A percentile compares a stretch with the other conserved stretches of the same genome.
Conservation (phyloP, 78 protist genomes). For the Guillardia theta region DNA sequence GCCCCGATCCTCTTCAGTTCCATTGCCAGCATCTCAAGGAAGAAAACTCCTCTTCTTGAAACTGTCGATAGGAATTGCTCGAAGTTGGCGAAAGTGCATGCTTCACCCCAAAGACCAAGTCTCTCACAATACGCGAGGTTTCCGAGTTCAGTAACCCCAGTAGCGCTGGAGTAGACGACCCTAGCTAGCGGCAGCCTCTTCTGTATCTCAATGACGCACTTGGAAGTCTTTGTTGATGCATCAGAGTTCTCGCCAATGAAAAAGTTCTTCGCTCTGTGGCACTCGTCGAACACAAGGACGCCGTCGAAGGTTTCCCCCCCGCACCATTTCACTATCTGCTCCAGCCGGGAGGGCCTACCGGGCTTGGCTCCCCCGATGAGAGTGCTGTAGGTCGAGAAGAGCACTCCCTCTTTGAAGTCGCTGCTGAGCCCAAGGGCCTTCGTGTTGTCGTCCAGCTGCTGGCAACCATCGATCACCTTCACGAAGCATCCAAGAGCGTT, state of each 20-base stretch:
- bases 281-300: slow-evolving; percentile 40
- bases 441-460: not conserved
- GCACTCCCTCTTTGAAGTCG: not conserved
- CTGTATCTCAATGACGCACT: slow-evolving; percentile 30
- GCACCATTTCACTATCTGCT: not conserved
- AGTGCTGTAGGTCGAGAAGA: slow-evolving; percentile 48
- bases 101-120: slow-evolving; percentile 44
- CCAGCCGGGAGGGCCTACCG: not conserved
- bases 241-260: not conserved
- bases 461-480: slow-evolving; percentile 7
- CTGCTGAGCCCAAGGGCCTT: not conserved
- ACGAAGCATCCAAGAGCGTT: not conserved
- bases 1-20: slow-evolving; percentile 43
- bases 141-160: slow-evolving; percentile 14
- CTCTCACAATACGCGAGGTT: slow-evolving; percentile 42
- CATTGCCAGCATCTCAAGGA: slow-evolving; percentile 45
- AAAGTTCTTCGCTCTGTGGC: slow-evolving; percentile 47
- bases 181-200: not conserved
- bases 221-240: not conserved
- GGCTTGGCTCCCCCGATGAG: not conserved
- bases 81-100: not conserved
- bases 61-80: not conserved
- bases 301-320: not conserved
- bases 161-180: slow-evolving; percentile 45
- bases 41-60: not conserved